phyloP scores from a whole-genome alignment of 805 yeast genomes.

The Myxozyma nipponensis region DNA sequence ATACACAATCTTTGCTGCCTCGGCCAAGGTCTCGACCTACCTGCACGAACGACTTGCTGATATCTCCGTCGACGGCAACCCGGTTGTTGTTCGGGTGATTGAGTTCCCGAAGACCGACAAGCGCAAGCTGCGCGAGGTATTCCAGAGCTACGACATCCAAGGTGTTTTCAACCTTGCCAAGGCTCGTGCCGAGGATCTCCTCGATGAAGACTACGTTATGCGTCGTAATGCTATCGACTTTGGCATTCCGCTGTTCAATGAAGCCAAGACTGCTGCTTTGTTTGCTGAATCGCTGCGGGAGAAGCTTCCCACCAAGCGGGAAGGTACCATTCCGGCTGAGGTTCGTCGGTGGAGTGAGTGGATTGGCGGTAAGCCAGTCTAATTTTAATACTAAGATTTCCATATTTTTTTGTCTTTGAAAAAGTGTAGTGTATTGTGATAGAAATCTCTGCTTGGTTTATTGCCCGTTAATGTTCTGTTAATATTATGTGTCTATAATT shows the following conservation, averaged over 20 bases:
- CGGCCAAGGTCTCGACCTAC: constrained; percentile 66
- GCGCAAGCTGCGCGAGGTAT: constrained; percentile 87
- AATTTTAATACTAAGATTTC: constrained; percentile 12
- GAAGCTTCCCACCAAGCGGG: constrained; percentile 54
- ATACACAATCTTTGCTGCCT: constrained; percentile 76
- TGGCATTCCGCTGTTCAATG: constrained; percentile 93
- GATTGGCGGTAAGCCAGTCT: constrained; percentile 88
- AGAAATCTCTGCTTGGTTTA: neutral
- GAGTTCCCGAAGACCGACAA: constrained; percentile 92
- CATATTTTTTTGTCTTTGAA: neutral
- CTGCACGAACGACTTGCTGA: constrained; percentile 47
- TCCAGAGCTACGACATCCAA: constrained; percentile 77
- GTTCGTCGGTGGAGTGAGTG: constrained; percentile 96
- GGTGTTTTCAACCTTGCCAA: constrained; percentile 90
- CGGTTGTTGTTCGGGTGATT: constrained; percentile 56
- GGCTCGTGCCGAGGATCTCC: constrained; percentile 77
- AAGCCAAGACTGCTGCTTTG: constrained; percentile 85
- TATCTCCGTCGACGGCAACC: constrained; percentile 37
- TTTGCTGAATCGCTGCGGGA: constrained; percentile 78
- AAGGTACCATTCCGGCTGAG: constrained; percentile 72
- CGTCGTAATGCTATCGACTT: constrained; percentile 99
- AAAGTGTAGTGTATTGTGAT: neutral
- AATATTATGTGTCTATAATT: neutral
- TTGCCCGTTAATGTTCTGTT: neutral
- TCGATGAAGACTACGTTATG: constrained; percentile 94